Evolutionary conservation across 2,329 filamentous ascomycete genomes (phyloP).

Genomic region (Aspergillus amoenus): DNA sequence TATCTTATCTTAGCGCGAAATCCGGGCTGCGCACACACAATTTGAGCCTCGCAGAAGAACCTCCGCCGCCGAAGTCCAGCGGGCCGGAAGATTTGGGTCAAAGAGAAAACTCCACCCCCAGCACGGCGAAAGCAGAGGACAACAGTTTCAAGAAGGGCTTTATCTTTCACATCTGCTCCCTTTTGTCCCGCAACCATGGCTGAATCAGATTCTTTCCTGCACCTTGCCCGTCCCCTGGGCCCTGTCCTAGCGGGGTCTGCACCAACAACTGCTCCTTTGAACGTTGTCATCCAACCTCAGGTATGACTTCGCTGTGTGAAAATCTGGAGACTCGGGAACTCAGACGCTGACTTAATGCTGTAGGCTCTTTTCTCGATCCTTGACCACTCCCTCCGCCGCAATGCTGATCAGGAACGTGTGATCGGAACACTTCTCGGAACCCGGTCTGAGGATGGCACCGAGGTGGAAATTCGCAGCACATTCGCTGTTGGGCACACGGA

Average conservation of each 20-base stretch:
- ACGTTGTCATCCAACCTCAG: slow-evolving; percentile 93
- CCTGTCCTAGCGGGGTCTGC: slow-evolving; percentile 76
- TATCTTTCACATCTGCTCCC: slow-evolving; percentile 10
- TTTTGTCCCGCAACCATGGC: slow-evolving; percentile 66
- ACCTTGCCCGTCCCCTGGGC: slow-evolving; percentile 88
- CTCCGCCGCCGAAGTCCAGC: slow-evolving; percentile 20
- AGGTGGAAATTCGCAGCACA: slow-evolving; percentile 92
- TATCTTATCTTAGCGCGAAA: slow-evolving; percentile 53
- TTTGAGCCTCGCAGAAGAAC: slow-evolving; percentile 33
- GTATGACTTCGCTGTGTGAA: slow-evolving; percentile 50
- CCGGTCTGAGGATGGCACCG: slow-evolving; percentile 92
- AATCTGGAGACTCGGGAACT: not conserved
- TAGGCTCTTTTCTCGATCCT: slow-evolving; percentile 66
- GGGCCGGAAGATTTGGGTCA: slow-evolving; percentile 31
- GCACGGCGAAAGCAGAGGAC: slow-evolving; percentile 25
- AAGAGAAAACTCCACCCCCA: slow-evolving; percentile 31
- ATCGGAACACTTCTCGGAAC: slow-evolving; percentile 94
- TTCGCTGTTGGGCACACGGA: slow-evolving; percentile 99
- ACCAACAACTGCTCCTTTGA: slow-evolving; percentile 85
- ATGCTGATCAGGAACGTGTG: slow-evolving; percentile 88
- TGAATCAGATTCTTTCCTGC: slow-evolving; percentile 81
- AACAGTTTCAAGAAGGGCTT: slow-evolving; percentile 7
- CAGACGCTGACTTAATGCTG: slow-evolving; percentile 15
- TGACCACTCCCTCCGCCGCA: slow-evolving; percentile 91
- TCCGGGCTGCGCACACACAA: slow-evolving; percentile 44